Base-by-base conservation (phyloP, 73 alveolate species). In the Paramecium biaurelia region DNA sequence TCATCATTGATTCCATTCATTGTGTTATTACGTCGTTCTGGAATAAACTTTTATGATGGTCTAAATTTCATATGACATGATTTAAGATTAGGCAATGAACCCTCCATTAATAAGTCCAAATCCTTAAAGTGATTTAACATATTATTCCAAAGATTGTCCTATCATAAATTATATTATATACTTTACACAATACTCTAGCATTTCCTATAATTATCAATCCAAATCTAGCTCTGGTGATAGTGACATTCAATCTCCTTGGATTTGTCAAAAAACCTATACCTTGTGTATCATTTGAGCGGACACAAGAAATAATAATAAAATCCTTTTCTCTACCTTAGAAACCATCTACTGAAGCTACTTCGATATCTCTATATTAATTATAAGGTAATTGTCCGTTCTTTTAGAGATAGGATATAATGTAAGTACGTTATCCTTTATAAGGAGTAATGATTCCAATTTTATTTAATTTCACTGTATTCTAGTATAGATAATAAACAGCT, bases 291-390 rank as follows among this genome's bases (percentile, higher is more conserved):
- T 99, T 98, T 67, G 99, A 93, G 93, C 99, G 93, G 21, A 99
- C 99, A 95, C 99, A 98, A n/a, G 99, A 97, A 41, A 99, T 94
- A 42, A 99, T 96, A 34, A 99, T 98, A 94, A 98, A 98, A 92
- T 97, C 99, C 93, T 99, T 99, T 93, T 99, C 99, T 95, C 99
- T 96, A 35, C 99, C 99, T 95, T 99, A 98, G 92, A 98, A 99
- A 70, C 99, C 95, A 93, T 99, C 99, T n/a, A 99, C 99, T 8
- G 99, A 97, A n/a, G 99, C 99, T 23, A 38, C 95, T 92, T 92
- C 94, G 79, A 57, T 94, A 85, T 76, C 85, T 92, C 79, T 95
- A 28, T 94, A 95, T 53, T 86, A 92, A 57, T 93, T 97, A 94
- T 87, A 92, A 92, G 85, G 68, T 37, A 89, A 47, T 70, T 84